Evolutionary conservation across 2,329 filamentous ascomycete genomes (phyloP).

Genomic region (Apiospora phragmitis): DNA sequence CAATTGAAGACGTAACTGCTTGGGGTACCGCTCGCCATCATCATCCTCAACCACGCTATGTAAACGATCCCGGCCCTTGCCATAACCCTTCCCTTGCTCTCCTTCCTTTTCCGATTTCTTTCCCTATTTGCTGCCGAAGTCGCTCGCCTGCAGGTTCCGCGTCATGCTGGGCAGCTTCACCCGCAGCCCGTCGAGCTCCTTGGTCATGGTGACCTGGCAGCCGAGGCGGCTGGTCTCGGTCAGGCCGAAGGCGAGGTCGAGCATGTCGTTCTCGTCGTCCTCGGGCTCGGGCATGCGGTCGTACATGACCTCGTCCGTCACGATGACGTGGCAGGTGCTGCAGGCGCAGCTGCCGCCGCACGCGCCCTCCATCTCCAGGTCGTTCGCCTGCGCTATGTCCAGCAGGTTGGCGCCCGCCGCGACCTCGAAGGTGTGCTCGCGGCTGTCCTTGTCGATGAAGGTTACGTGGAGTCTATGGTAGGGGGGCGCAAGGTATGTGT

Average conservation of each 20-base stretch:
- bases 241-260: slow-evolving; percentile 86
- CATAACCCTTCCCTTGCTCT: background rate
- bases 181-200: slow-evolving; percentile 82
- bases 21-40: background rate
- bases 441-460: slow-evolving; percentile 71
- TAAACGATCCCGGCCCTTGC: background rate
- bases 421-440: slow-evolving; percentile 76
- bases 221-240: slow-evolving; percentile 83
- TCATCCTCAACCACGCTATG: background rate
- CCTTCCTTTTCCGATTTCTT: background rate
- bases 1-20: background rate
- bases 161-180: slow-evolving; percentile 92
- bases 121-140: slow-evolving; percentile 57
- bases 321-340: slow-evolving; percentile 90
- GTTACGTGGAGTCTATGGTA: slow-evolving; percentile 74
- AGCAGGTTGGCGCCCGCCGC: slow-evolving; percentile 87
- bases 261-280: slow-evolving; percentile 85
- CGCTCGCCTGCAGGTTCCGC: slow-evolving; percentile 90
- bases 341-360: slow-evolving; percentile 94
- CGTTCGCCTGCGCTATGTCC: slow-evolving; percentile 91
- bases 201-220: slow-evolving; percentile 89
- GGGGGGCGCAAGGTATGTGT: too few relatives aligned
- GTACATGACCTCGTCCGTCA: slow-evolving; percentile 71
- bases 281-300: slow-evolving; percentile 77
- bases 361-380: slow-evolving; percentile 97